Evolutionary conservation across 805 yeast genomes (phyloP), one percentile per base, ranked within the genome.

Genomic region (Candida parachauliodes): DNA sequence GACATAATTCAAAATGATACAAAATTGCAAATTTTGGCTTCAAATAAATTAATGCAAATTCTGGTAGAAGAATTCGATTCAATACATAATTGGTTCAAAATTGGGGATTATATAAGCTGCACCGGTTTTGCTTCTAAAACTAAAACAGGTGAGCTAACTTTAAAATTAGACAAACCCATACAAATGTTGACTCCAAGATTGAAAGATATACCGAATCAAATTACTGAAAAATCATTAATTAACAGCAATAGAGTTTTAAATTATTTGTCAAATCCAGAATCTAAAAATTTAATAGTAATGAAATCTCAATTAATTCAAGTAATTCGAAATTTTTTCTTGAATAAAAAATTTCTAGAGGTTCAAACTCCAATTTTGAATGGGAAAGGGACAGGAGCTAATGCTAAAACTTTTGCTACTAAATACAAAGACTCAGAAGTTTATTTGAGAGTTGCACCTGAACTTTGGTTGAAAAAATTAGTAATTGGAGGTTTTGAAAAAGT

Each of bases 401-500:
- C 98, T 0, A 73, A 74, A n/a, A 96, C 98, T 0, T 93, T 93
- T 49, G 52, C 51, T 1, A 88, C 97, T 1, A 55, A 59, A 28
- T 71, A 70, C 20, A 37, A 69, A 40, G 50, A 60, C 4, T 37
- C 50, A 4, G 30, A 35, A 10, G 59, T 88, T 7, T 81, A 76
- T 38, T 58, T 93, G 31, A 65, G 98, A 29, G 91, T 93, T 2
- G 97, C 98, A 0, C 98, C 98, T 0, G 98, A 91, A 52, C 62
- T 93, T 26, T 93, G 96, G 96, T 71, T 93, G 39, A 93, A 93
- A 54, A 74, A 84, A 46, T 61, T 93, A 35, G 75, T 88, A 2
- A 79, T 91, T 23, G 73, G 86, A 6, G 98, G 98, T 1, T 78
- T 89, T 51, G 95, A 89, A 48, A 78, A 76, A 47, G 81, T 93